A percentile compares a stretch with the other conserved stretches of the same genome.
These are phyloP conservation scores for Capsicum chinense DNA, from an alignment of 257 asterid species.

Conservation along the genomic window DNA sequence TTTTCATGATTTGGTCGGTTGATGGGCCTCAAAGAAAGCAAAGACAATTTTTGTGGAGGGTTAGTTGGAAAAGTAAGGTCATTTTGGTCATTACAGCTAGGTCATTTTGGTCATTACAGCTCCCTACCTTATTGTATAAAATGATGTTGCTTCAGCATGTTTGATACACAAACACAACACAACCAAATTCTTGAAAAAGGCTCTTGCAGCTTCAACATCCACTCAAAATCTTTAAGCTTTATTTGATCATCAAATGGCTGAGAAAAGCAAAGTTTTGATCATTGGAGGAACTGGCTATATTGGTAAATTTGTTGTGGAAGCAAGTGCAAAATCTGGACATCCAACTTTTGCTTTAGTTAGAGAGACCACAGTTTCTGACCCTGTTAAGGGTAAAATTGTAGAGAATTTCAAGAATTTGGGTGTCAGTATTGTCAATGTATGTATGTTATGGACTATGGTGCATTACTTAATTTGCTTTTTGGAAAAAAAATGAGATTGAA, in stretches of 20 bases:
- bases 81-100: not conserved
- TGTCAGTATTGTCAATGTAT: slow-evolving; percentile 58
- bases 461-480: not conserved
- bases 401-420: slow-evolving; percentile 68
- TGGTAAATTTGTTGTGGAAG: slow-evolving; percentile 77
- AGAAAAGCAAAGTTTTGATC: slow-evolving; percentile 76
- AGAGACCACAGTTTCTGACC: slow-evolving; percentile 58
- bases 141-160: not conserved
- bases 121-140: not conserved
- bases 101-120: slow-evolving; percentile 2
- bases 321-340: slow-evolving; percentile 68
- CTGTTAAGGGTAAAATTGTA: slow-evolving; percentile 63
- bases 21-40: no score
- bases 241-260: slow-evolving; percentile 52
- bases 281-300: slow-evolving; percentile 91
- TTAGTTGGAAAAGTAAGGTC: not conserved
- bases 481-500: not conserved
- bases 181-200: not conserved
- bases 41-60: not conserved
- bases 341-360: slow-evolving; percentile 73
- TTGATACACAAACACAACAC: not conserved
- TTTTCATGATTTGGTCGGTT: no score
- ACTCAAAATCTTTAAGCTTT: not conserved
- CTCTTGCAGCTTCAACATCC: not conserved
- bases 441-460: slow-evolving; percentile 41